Evolutionary conservation across 2,329 filamentous ascomycete genomes (phyloP), one percentile per base, ranked within the genome.

Genomic region (Ophiobolus disseminans): DNA sequence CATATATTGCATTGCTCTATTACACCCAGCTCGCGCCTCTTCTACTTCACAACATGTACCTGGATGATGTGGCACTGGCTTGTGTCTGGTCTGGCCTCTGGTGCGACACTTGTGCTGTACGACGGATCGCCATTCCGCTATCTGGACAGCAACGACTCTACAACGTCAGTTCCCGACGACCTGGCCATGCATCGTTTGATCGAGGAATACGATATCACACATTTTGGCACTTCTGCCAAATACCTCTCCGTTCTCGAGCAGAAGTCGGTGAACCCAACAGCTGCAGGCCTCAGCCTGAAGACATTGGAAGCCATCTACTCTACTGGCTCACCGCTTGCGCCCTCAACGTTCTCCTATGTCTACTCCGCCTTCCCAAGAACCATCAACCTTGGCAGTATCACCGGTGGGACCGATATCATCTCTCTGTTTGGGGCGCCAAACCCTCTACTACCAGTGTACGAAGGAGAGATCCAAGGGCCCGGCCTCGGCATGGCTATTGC

Each of bases 41-140:
- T 97, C 73, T 97, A 97, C 77, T 97, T 92, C 76, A 96, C 91
- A 1, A 97, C 92, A 3, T 91, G 88, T 9, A 95, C 91, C 0
- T 97, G 92, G 94, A 97, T 99, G 92, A 97, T 97, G 93, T 97
- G 92, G 91, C 93, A 97, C 72, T 97, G 93, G 92, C 86, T 92
- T 31, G 83, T 97, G 16, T 93, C 90, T 1, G 90, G 87, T 5
- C 84, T 97, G 3, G 89, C 92, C 8, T 86, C 85, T 22, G 93
- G 93, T 43, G 84, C 89, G 9, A 93, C 90, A 0, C 78, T 97
- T 10, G 82, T 97, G 16, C 81, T 97, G 3, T 99, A 97, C 74
- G 90, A 96, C 43, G 94, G 94, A 38, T 96, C 90, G 0, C 94
- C 94, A 0, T 97, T 97, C 78, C 77, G 78, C 44, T 79, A 76